A percentile compares a stretch with the other conserved stretches of the same genome.
phyloP scores from a whole-genome alignment of 345 rosid species.

The Anastatica hierochuntica region DNA sequence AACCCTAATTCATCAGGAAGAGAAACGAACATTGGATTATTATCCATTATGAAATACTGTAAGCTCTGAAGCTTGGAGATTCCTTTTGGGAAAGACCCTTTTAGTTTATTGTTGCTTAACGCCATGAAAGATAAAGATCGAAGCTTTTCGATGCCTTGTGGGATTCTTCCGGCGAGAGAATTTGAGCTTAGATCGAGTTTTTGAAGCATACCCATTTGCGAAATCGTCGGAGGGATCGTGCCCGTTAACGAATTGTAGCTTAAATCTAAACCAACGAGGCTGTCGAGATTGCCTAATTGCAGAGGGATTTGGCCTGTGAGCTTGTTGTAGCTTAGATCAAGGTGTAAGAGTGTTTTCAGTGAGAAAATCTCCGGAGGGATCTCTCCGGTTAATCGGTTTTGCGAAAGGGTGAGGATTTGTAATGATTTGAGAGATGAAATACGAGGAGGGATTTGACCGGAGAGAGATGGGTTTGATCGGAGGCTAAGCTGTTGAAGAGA shows the following conservation, averaged over 20 bases:
- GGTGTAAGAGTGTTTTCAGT: constrained; percentile 44
- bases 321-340: constrained; percentile 71
- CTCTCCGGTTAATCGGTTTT: constrained; percentile 51
- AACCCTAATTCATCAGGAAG: constrained; percentile 54
- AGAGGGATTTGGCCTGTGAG: constrained; percentile 51
- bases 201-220: constrained; percentile 59
- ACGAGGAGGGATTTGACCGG: constrained; percentile 58
- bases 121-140: constrained; percentile 54
- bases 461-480: constrained; percentile 68
- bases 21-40: constrained; percentile 57
- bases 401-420: constrained; percentile 68
- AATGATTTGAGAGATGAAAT: constrained; percentile 56
- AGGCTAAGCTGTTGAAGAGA: constrained; percentile 75
- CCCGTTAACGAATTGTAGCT: constrained; percentile 66
- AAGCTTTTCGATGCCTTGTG: constrained; percentile 46
- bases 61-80: constrained; percentile 46
- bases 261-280: constrained; percentile 62
- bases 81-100: constrained; percentile 52
- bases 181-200: constrained; percentile 88
- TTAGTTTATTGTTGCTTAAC: constrained; percentile 57
- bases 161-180: constrained; percentile 45
- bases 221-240: constrained; percentile 45
- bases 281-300: constrained; percentile 48
- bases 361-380: constrained; percentile 42
- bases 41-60: constrained; percentile 83